Base-by-base conservation (phyloP, 345 rosid genomes). In the Brassica incana region DNA sequence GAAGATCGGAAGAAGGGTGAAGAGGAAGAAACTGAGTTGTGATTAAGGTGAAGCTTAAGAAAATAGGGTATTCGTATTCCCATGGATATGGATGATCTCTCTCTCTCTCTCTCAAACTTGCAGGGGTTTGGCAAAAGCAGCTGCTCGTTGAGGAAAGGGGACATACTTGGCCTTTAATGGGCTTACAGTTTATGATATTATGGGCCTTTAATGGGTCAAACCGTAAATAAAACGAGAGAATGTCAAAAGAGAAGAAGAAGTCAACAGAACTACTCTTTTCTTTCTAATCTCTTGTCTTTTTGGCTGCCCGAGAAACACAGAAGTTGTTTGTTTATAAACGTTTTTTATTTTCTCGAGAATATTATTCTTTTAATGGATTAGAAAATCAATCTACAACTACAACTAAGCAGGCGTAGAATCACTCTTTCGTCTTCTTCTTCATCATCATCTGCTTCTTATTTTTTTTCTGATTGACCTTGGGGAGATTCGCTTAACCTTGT, bases 71-170 rank as follows among this genome's bases (percentile, higher is more conserved):
- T 80, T 72, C 69, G 73, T 87, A 77, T 82, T 74, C 69, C 77
- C 72, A 76, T 65, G 84, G 80, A 83, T 36, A 76, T 65, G 84
- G 80, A 83, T 36, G 76, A 79, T 75, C 73, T 75, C 77, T 72
- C 63, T 56, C 77, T 75, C 71, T 65, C 62, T 65, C 52, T 65
- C 81, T 29, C 68, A 48, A 32, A 79, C 82, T 71, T 76, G 56
- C 80, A 86, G 86, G 65, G 81, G 82, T 56, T 80, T 81, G 87
- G 88, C 82, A 81, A 84, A 81, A 84, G 81, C 68, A 52, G 87
- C 32, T 72, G 87, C 67, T 74, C 11, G 74, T 38, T 35, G 78
- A 58, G 74, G 79, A 43, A 76, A 77, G 80, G 54, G 52, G 14
- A 4, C 6, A 12, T 5, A 69, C 0, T 7, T 67, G 40, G 29